Evolutionary conservation across 176 grass and related monocot species (phyloP), one percentile per base, ranked within the genome.

Genomic region (Aegilops umbellulata): DNA sequence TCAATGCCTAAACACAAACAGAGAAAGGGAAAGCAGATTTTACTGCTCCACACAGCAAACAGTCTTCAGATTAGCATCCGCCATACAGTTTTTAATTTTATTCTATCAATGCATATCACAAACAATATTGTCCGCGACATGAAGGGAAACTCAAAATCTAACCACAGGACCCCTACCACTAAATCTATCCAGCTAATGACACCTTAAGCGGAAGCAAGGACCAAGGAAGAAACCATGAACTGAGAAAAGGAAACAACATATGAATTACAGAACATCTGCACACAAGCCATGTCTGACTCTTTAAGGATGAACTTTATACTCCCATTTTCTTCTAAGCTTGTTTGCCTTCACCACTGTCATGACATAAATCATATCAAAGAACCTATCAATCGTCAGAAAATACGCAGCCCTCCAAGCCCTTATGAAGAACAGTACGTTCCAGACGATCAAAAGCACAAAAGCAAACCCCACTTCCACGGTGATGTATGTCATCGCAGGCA

Each of bases 371-470:
- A 1, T 53, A 74, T 80, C 76, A 57, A 65, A 84, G 19, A 74
- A 74, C 19, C 39, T 66, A 51, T 84, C 76, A 65, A 84, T n/a
- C 41, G 12, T 3, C 23, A 4, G 2, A 58, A 84, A 84, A 84
- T 57, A 84, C 0, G 23, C 31, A 23, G 13, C 30, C 38, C 66
- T 84, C 75, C 58, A 89, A 80, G 76, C 5, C 15, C 42, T 80
- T 0, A 25, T 44, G 44, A 85, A 80, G 23, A 46, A 75, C 8
- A 85, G 44, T 10, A 7, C 3, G 3, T 13, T 80, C 16, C 12
- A 89, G 4, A 75, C 5, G 0, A 16, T 23, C 8, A 84, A 14
- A 13, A 89, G 31, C 42, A 76, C 82, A 20, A 32, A 65, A 20
- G 26, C 0, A 11, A 89, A 74, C 26, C 82, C 82, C 7, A 25